Evolutionary conservation across 2,329 filamentous ascomycete species (phyloP), one percentile per base, ranked within the genome.

Genomic region (Paecilomyces variotii): DNA sequence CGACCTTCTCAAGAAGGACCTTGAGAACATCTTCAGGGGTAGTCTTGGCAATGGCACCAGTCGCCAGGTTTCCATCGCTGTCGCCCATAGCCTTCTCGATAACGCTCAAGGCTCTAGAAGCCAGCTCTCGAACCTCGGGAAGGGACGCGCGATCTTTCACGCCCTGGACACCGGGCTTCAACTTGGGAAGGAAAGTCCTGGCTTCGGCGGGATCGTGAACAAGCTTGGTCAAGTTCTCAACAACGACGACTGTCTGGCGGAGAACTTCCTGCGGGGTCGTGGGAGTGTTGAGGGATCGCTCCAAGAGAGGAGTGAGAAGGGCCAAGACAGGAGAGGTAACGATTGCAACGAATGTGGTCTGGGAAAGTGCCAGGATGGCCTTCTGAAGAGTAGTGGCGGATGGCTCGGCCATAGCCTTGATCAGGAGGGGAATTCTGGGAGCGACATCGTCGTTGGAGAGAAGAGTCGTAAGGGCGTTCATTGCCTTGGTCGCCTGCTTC

Each of bases 301-400:
- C 94, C 28, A 99, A 85, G 65, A 97, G 88, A 53, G 94, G 94
- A 1, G 94, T 99, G 57, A 99, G 83, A 58, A 99, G 86, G 19
- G 94, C 94, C 59, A 99, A 85, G 4, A 97, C 93, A 9, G 94
- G 94, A 7, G 93, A 97, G 11, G 91, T 97, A 67, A 99, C 94
- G 63, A 96, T 84, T 58, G 94, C 92, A 56, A 99, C 94, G 67
- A 99, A 99, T n/a, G 94, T 99, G 10, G 94, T 99, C 79, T 96
- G 91, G 3, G 92, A 97, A 53, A 99, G 82, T 53, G 92, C 94
- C 71, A 97, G 94, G 64, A 99, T 97, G 32, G 94, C 92, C 80
- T 97, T 97, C 73, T 96, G 90, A 58, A 95, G 83, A 28, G 88
- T 91, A 74, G 95, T 86, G 12, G 89, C 82, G 10, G 91, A 96